A percentile compares a stretch with the other conserved stretches of the same genome.
Evolutionary conservation across 2,329 filamentous ascomycete genomes (phyloP).

Genomic region (Colletotrichum salicis): DNA sequence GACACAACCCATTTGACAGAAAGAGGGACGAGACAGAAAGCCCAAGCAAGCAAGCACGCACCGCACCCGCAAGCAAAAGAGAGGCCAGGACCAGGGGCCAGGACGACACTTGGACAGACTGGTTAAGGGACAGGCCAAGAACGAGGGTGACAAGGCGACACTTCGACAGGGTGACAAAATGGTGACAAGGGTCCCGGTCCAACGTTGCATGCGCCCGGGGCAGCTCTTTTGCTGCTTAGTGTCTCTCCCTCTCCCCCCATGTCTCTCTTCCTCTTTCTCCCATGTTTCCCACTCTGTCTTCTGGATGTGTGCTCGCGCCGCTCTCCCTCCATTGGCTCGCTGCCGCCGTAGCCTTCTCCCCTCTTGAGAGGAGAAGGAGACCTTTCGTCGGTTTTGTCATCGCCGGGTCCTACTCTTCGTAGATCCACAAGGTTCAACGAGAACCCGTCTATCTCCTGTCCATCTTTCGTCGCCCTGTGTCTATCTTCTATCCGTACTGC

Average conservation of each 20-base stretch:
- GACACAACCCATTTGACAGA: not conserved
- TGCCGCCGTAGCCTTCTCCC: conserved; percentile 12
- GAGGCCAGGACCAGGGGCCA: not conserved
- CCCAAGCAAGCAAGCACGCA: not conserved
- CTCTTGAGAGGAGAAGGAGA: not conserved
- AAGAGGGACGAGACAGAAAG: not conserved
- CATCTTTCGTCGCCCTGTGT: not conserved
- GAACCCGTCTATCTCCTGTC: not conserved
- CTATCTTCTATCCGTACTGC: not conserved
- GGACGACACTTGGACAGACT: conserved; percentile 7
- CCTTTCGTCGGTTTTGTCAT: not conserved
- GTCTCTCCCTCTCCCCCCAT: not conserved
- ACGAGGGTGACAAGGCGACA: conserved; percentile 16
- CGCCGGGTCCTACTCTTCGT: too few species aligned
- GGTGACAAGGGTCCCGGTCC: conserved; percentile 22
- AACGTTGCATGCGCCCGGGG: conserved; percentile 33
- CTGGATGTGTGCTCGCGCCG: conserved; percentile 14
- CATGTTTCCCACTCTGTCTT: not conserved
- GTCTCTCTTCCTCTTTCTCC: not conserved
- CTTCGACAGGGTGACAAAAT: conserved; percentile 3
- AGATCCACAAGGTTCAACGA: not conserved
- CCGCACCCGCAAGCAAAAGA: not conserved
- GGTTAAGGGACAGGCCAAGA: not conserved
- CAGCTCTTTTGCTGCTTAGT: conserved; percentile 16
- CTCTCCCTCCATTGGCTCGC: conserved; percentile 27